A percentile compares a stretch with the other conserved stretches of the same genome.
Conservation (phyloP, 148 eudicot species). For the Polygonum aviculare region DNA sequence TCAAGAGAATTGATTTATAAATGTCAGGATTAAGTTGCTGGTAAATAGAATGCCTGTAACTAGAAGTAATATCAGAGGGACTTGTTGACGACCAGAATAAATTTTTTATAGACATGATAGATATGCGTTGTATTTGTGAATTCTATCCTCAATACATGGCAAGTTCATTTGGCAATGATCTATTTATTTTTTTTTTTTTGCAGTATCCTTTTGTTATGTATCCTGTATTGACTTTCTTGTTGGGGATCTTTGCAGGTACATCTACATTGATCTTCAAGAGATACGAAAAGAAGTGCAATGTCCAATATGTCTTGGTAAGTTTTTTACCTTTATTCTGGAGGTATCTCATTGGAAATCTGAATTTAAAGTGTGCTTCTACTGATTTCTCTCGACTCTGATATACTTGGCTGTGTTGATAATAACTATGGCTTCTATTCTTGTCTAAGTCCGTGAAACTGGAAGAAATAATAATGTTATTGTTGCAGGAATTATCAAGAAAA, state of each 20-base stretch:
- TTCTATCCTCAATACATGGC: background rate
- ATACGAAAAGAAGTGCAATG: slow-evolving; percentile 41
- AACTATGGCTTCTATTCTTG: background rate
- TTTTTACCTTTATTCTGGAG: background rate
- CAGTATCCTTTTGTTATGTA: background rate
- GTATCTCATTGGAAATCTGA: background rate
- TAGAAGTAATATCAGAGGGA: background rate
- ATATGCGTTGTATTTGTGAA: background rate
- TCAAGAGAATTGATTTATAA: background rate
- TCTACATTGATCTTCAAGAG: slow-evolving; percentile 22
- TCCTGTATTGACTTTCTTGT: background rate
- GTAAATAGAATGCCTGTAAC: background rate
- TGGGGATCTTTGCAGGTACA: slow-evolving; percentile 29
- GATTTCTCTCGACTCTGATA: background rate
- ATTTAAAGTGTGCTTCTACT: background rate
- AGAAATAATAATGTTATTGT: background rate
- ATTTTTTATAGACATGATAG: background rate
- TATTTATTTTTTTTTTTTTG: too few relatives aligned
- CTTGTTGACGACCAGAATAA: background rate
- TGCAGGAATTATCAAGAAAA: slow-evolving; percentile 84
- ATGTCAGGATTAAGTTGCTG: background rate
- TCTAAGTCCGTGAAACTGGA: background rate
- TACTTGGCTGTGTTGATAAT: background rate
- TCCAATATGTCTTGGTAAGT: slow-evolving; percentile 43
- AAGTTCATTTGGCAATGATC: background rate